Evolutionary conservation across 306 rosid species (phyloP), one percentile per base, ranked within the genome.

Genomic region (Sicyos baderoa): DNA sequence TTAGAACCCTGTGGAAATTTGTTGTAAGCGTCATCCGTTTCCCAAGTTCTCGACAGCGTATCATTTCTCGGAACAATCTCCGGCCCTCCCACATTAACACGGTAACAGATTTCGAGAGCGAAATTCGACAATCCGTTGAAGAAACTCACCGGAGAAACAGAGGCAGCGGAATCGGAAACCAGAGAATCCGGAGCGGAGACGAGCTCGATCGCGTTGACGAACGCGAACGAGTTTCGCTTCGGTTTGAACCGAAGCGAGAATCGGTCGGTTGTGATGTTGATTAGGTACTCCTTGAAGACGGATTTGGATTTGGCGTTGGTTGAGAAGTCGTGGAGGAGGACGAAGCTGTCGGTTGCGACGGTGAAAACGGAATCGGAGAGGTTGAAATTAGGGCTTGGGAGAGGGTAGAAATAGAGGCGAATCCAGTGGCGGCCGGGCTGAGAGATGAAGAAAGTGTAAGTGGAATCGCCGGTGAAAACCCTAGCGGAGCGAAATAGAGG

Each of bases 371-470:
- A 88, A 25, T 50, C 68, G 11, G 79, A 59, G 23, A 91, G 87
- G 80, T 89, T 80, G 22, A 77, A 83, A 0, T 82, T 64, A 22
- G 82, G 72, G 70, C 86, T 74, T 2, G 77, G 72, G 37, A 92
- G 77, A 27, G 96, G 88, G 76, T 72, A 84, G 82, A 89, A 89
- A 86, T 87, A 86, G 16, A 92, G 96, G 16, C 97, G 95, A 69
- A 92, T 19, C 87, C 88, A 92, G 68, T 89, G 83, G 40, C 82
- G 42, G 25, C 93, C 95, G 0, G 80, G 12, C 27, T 80, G 76
- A 29, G 96, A 77, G 40, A 92, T 80, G 76, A 80, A 82, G 70
- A 87, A 92, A 2, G 80, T 80, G 72, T 77, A 92, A 9, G 76
- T 77, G 17, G 97, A 84, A 42, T 80, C 78, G 7, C 76, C 80